Percentiles rank a stretch among this genome's conserved stretches.
Conservation (phyloP, 176 grass and related monocot species). For the Zoysia japonica region DNA sequence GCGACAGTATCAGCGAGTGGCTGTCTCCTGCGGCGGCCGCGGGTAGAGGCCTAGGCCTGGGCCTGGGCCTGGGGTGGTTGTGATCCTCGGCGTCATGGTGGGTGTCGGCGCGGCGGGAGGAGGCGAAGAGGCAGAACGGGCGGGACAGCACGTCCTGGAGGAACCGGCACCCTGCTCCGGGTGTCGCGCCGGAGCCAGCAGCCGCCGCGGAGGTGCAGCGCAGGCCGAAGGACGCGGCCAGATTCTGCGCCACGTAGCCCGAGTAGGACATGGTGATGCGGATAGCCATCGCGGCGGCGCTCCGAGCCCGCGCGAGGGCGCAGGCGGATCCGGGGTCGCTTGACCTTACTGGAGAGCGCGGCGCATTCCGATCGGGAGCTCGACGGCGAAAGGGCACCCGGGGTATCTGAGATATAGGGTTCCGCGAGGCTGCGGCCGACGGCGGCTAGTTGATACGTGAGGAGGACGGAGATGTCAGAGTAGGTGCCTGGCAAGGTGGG, state of each 20-base stretch:
- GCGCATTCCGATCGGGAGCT: slow-evolving; percentile 20
- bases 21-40: neutral
- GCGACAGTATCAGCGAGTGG: slow-evolving; percentile 33
- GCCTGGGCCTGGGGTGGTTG: slow-evolving; percentile 40
- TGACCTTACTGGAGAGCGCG: slow-evolving; percentile 29
- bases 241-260: slow-evolving; percentile 75
- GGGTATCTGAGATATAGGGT: slow-evolving; percentile 41
- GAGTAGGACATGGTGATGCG: slow-evolving; percentile 85
- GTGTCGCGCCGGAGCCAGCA: slow-evolving; percentile 37
- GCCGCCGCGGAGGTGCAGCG: slow-evolving; percentile 58
- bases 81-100: slow-evolving; percentile 37
- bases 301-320: neutral
- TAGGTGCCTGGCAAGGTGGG: neutral
- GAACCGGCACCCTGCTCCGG: slow-evolving; percentile 45
- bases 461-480: neutral
- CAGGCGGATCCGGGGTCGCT: neutral
- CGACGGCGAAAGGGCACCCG: slow-evolving; percentile 29
- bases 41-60: slow-evolving; percentile 20
- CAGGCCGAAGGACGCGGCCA: slow-evolving; percentile 59
- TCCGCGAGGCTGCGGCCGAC: neutral
- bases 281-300: slow-evolving; percentile 76
- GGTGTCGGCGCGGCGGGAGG: slow-evolving; percentile 38
- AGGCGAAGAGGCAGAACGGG: slow-evolving; percentile 57
- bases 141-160: slow-evolving; percentile 60
- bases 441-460: neutral